Evolutionary conservation across 2,329 filamentous ascomycete genomes (phyloP).

Genomic region (Penicillium olsonii): DNA sequence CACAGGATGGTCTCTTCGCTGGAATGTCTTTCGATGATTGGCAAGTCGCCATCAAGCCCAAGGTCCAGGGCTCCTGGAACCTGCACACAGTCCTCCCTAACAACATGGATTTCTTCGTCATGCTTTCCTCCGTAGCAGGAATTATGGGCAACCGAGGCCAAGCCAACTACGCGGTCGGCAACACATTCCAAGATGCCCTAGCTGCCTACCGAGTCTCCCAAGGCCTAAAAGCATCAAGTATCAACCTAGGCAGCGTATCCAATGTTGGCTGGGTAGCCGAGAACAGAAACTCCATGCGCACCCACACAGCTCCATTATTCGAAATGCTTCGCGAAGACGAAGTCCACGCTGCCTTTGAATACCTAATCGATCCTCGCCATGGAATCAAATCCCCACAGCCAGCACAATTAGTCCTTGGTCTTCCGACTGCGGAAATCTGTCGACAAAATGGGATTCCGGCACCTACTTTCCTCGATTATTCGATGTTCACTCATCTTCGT

Average conservation of each 20-base stretch:
- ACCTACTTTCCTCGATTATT: constrained; percentile 27
- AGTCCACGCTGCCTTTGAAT: constrained; percentile 22
- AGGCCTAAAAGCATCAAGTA: constrained; percentile 20
- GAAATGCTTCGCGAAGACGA: constrained; percentile 26
- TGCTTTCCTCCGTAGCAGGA: constrained; percentile 45
- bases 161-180: constrained; percentile 47
- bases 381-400: too few relatives aligned
- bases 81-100: constrained; percentile 31
- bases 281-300: constrained; percentile 18
- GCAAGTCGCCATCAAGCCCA: constrained; percentile 39
- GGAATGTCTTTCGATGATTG: constrained; percentile 43
- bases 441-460: constrained; percentile 18
- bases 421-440: constrained; percentile 22
- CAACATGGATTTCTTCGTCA: constrained; percentile 46
- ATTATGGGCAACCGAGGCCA: constrained; percentile 50
- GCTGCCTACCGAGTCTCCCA: constrained; percentile 28
- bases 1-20: constrained; percentile 19
- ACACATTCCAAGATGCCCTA: constrained; percentile 42
- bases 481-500: constrained; percentile 27
- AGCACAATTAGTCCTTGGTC: constrained; percentile 13
- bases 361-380: constrained; percentile 16
- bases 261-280: constrained; percentile 37
- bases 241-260: constrained; percentile 36
- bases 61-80: constrained; percentile 43
- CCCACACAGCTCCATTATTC: constrained; percentile 17